These are phyloP conservation scores for Penicillium freii DNA, from an alignment of 2,329 filamentous ascomycete genomes.

Conservation along the genomic window DNA sequence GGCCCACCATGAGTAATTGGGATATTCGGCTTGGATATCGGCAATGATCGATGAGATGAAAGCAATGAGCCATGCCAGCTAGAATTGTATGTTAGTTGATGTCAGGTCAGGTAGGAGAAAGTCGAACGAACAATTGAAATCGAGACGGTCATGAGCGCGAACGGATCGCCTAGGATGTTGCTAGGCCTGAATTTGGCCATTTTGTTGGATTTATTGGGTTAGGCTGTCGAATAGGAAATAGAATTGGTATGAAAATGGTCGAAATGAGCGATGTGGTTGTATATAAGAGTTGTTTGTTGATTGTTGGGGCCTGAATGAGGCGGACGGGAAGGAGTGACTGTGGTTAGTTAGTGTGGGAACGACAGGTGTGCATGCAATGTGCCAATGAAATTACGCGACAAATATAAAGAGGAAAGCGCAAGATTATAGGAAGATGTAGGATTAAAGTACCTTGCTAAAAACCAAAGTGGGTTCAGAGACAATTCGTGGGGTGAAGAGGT, in stretches of 20 bases:
- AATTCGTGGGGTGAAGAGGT: constrained; percentile 12
- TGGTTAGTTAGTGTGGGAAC: not conserved
- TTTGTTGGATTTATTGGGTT: constrained; percentile 15
- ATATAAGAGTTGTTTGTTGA: constrained; percentile 2
- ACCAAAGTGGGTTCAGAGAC: constrained; percentile 16
- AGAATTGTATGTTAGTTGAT: constrained; percentile 16
- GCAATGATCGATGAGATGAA: constrained; percentile 84
- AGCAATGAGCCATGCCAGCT: constrained; percentile 94
- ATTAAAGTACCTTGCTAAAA: constrained; percentile 19
- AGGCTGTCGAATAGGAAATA: constrained; percentile 21
- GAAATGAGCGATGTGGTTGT: constrained; percentile 25
- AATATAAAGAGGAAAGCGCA: not conserved
- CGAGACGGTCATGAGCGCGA: constrained; percentile 89
- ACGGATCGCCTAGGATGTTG: constrained; percentile 94
- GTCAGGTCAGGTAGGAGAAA: constrained; percentile 16
- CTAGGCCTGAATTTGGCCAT: constrained; percentile 68
- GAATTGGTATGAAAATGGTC: constrained; percentile 16
- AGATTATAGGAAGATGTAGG: not conserved
- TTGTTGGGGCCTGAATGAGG: constrained; percentile 6
- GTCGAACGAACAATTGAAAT: constrained; percentile 75
- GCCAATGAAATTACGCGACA: not conserved
- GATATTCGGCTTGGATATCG: constrained; percentile 58
- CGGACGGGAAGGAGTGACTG: constrained; percentile 8
- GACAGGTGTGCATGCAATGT: not conserved
- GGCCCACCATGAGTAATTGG: constrained; percentile 90